phyloP scores from a whole-genome alignment of 371 early-diverging fungal genomes.

The Rhizopus delemar region DNA sequence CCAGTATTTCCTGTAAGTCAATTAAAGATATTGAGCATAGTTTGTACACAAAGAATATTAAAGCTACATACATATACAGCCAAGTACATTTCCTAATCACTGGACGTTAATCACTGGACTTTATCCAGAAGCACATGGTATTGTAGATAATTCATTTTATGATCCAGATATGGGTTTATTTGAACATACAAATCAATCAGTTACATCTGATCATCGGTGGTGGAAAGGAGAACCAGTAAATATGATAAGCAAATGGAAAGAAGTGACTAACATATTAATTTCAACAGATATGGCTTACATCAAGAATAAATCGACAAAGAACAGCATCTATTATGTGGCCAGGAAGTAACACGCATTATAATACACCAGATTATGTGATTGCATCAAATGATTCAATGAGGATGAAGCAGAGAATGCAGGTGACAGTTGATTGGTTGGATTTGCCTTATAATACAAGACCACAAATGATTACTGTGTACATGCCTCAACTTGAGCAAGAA shows the following conservation, averaged over 20 bases:
- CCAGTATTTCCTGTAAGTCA: slow-evolving; percentile 72
- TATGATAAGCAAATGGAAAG: neutral
- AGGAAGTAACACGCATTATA: slow-evolving; percentile 68
- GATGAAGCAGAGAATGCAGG: slow-evolving; percentile 61
- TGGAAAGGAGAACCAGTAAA: slow-evolving; percentile 90
- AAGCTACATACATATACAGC: slow-evolving; percentile 24
- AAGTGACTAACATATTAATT: neutral
- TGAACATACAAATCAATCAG: slow-evolving; percentile 66
- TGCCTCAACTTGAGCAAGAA: slow-evolving; percentile 79
- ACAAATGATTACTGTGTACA: slow-evolving; percentile 74
- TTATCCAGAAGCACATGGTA: slow-evolving; percentile 91
- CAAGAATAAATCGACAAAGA: slow-evolving; percentile 64
- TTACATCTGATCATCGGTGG: slow-evolving; percentile 72
- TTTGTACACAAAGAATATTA: neutral
- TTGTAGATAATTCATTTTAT: slow-evolving; percentile 88
- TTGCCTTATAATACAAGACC: slow-evolving; percentile 70
- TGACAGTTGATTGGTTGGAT: slow-evolving; percentile 79
- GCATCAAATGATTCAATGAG: slow-evolving; percentile 53
- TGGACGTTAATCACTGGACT: slow-evolving; percentile 91
- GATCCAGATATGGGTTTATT: slow-evolving; percentile 77
- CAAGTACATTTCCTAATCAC: slow-evolving; percentile 93
- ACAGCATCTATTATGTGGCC: slow-evolving; percentile 90
- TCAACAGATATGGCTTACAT: slow-evolving; percentile 87
- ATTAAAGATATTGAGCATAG: neutral
- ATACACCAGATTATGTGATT: slow-evolving; percentile 68